Evolutionary conservation across 2,329 filamentous ascomycete species (phyloP).

Genomic region (Verticillium isaacii): DNA sequence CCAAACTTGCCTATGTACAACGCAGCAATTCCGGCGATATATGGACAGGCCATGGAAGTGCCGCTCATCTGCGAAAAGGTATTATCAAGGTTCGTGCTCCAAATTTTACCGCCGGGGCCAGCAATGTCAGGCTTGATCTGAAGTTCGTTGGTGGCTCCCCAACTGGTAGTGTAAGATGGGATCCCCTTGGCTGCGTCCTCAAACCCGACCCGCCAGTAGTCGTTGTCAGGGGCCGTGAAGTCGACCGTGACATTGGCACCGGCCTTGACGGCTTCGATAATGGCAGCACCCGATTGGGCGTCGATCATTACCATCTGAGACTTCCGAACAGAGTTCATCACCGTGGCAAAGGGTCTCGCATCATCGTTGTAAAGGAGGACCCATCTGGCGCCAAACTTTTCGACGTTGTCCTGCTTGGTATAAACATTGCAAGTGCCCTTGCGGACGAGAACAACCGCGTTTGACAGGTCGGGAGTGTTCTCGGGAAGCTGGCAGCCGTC

Average conservation of each 20-base stretch:
- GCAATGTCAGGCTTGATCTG: slow-evolving; percentile 51
- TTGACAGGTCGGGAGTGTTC: slow-evolving; percentile 51
- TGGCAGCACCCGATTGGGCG: slow-evolving; percentile 33
- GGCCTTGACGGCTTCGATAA: slow-evolving; percentile 36
- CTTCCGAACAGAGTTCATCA: slow-evolving; percentile 20
- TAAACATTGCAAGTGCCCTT: slow-evolving; percentile 54
- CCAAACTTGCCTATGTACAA: slow-evolving; percentile 29
- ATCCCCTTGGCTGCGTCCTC: slow-evolving; percentile 27
- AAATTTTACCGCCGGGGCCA: slow-evolving; percentile 52
- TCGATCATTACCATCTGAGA: slow-evolving; percentile 36
- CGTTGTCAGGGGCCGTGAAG: slow-evolving; percentile 4
- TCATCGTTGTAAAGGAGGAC: slow-evolving; percentile 58
- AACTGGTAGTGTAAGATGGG: slow-evolving; percentile 41
- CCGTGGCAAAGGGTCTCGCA: slow-evolving; percentile 24
- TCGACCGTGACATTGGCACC: slow-evolving; percentile 32
- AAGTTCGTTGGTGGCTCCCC: slow-evolving; percentile 58
- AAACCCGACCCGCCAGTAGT: slow-evolving; percentile 25
- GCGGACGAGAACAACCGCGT: slow-evolving; percentile 54
- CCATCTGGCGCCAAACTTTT: slow-evolving; percentile 52
- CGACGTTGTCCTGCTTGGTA: slow-evolving; percentile 48
- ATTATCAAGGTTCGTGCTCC: slow-evolving; percentile 50
- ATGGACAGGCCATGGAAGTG: slow-evolving; percentile 57
- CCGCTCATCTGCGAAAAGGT: slow-evolving; percentile 49
- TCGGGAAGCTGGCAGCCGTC: slow-evolving; percentile 50
- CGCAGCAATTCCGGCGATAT: slow-evolving; percentile 43